These are phyloP conservation scores for Tylopilus sp. DNA, from an alignment of 1,284 basidiomycete species.

Conservation along the genomic window DNA sequence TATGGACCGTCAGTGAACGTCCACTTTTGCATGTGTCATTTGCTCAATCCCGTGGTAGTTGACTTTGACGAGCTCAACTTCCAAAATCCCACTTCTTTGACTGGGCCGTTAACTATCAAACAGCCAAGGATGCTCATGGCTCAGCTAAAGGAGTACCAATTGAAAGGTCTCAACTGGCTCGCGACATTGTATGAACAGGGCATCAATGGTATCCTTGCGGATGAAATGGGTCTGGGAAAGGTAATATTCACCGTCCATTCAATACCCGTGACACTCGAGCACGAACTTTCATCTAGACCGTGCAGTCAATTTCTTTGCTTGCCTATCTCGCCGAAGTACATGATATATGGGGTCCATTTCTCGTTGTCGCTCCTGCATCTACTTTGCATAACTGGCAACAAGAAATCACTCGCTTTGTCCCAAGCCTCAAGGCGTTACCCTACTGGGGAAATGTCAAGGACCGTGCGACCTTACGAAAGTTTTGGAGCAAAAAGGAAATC, in stretches of 20 bases:
- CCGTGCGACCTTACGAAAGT: conserved; percentile 89
- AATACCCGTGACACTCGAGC: neutral
- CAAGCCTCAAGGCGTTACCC: conserved; percentile 89
- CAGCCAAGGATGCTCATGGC: conserved; percentile 98
- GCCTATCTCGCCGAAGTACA: conserved; percentile 97
- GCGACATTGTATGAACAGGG: conserved; percentile 98
- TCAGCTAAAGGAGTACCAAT: conserved; percentile 96
- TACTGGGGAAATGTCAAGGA: conserved; percentile 99
- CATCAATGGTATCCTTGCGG: conserved; percentile 97
- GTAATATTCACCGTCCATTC: conserved; percentile 36
- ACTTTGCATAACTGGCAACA: conserved; percentile 99
- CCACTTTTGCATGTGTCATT: neutral
- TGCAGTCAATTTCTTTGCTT: conserved; percentile 96
- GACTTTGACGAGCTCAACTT: conserved; percentile 98
- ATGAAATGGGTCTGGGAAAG: conserved; percentile 98
- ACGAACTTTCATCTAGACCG: conserved; percentile 59
- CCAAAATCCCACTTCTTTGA: conserved; percentile 96
- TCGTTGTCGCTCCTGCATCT: conserved; percentile 98
- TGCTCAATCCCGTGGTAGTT: conserved; percentile 44
- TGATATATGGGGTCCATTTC: conserved; percentile 99
- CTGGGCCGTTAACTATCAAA: conserved; percentile 78
- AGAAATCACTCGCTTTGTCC: conserved; percentile 94
- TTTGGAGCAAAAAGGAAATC: conserved; percentile 98
- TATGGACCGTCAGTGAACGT: conserved; percentile 59
- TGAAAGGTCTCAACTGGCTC: conserved; percentile 98